Percentiles rank a stretch among this genome's conserved stretches.
Conservation (phyloP, 371 early-diverging fungal species). For the Apophysomyces trapeziformis region DNA sequence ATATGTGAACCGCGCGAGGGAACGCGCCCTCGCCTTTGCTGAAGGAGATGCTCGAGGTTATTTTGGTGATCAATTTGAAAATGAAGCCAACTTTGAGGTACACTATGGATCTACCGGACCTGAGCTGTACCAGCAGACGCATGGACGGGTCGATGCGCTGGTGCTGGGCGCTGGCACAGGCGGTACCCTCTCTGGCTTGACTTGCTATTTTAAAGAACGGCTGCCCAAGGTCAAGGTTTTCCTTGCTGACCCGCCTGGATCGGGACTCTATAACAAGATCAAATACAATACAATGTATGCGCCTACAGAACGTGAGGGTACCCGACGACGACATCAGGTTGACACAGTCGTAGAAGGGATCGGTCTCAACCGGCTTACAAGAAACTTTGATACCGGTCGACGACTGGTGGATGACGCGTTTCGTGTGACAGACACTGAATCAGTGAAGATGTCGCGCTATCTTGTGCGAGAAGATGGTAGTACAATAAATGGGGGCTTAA, state of each 20-base stretch:
- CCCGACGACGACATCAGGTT: slow-evolving; percentile 90
- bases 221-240: slow-evolving; percentile 67
- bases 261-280: slow-evolving; percentile 91
- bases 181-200: slow-evolving; percentile 91
- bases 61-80: slow-evolving; percentile 96
- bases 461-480: slow-evolving; percentile 83
- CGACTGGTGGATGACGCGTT: slow-evolving; percentile 84
- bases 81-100: slow-evolving; percentile 77
- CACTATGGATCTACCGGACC: slow-evolving; percentile 90
- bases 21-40: slow-evolving; percentile 73
- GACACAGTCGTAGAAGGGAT: slow-evolving; percentile 97
- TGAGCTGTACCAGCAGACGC: slow-evolving; percentile 82
- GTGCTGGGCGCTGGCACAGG: slow-evolving; percentile 94
- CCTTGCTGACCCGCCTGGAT: slow-evolving; percentile 94
- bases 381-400: slow-evolving; percentile 75
- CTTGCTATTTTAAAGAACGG: slow-evolving; percentile 77
- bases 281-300: slow-evolving; percentile 91
- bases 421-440: slow-evolving; percentile 89
- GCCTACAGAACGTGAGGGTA: slow-evolving; percentile 89
- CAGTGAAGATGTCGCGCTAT: slow-evolving; percentile 89
- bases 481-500: not conserved
- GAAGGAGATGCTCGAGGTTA: slow-evolving; percentile 28
- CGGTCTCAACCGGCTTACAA: slow-evolving; percentile 93
- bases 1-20: slow-evolving; percentile 88
- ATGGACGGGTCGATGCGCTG: slow-evolving; percentile 77